Percentiles rank a stretch among this genome's conserved stretches.
Conservation (phyloP, 2,329 filamentous ascomycete species). For the Dendrostoma leiphaemia region DNA sequence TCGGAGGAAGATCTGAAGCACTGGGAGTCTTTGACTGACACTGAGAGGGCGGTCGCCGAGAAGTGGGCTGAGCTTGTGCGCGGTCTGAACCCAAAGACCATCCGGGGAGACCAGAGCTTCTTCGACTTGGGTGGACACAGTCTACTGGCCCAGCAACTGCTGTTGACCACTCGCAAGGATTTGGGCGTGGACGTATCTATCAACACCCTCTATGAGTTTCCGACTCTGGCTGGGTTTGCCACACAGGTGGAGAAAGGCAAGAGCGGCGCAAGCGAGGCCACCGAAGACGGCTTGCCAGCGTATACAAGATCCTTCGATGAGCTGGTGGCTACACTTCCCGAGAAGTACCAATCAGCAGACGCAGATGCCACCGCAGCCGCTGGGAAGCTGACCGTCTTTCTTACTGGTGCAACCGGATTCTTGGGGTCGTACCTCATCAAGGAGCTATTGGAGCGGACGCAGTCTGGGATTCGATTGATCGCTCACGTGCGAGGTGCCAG, state of each 20-base stretch:
- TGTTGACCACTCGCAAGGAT: conserved; percentile 60
- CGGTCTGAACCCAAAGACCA: conserved; percentile 64
- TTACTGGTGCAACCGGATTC: conserved; percentile 91
- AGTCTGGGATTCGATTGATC: conserved; percentile 58
- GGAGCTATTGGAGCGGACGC: conserved; percentile 66
- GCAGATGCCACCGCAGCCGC: conserved; percentile 27
- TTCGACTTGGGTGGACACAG: conserved; percentile 81
- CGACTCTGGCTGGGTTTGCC: conserved; percentile 46
- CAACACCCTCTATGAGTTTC: conserved; percentile 66
- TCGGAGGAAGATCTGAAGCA: conserved; percentile 41
- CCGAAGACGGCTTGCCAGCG: conserved; percentile 38
- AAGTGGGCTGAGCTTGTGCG: conserved; percentile 73
- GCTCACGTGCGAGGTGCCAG: conserved; percentile 71
- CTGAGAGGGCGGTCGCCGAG: conserved; percentile 65
- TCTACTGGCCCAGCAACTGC: conserved; percentile 77
- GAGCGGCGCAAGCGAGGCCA: conserved; percentile 16
- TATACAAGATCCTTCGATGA: conserved; percentile 51
- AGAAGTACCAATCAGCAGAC: conserved; percentile 24
- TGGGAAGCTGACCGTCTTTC: conserved; percentile 59
- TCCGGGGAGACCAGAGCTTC: conserved; percentile 59
- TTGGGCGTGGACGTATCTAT: conserved; percentile 59
- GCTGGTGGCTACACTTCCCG: conserved; percentile 40
- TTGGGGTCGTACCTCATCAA: conserved; percentile 76
- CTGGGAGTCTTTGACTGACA: conserved; percentile 43
- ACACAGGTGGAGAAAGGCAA: conserved; percentile 45